Base-by-base conservation (phyloP, 352 stramenopile species). In the Blastocystis sp. region DNA sequence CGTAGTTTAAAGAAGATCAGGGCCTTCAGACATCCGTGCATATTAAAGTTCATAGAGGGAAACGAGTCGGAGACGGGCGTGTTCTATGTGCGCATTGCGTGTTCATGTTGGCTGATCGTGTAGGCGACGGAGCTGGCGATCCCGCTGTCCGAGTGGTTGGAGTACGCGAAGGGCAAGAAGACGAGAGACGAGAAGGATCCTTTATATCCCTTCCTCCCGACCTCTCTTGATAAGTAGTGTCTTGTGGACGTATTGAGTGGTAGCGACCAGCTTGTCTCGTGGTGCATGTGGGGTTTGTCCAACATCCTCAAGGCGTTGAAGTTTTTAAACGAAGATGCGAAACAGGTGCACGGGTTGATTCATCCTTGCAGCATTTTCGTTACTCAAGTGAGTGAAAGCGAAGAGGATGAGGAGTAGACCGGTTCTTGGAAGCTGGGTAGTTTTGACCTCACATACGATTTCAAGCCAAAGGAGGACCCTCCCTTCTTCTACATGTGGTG, bases 41-140 rank as follows among this genome's bases (percentile, higher is more conserved):
- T 89, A 29, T 51, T 89, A 89, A 89, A 89, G 65, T 89, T 69
- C 50, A 89, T 89, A 69, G 67, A 89, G 67, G 79, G 79, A 78
- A 77, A 89, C 45, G 79, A 89, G 41, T 80, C 79, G 3, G 79
- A 89, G 1, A 89, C 10, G 24, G 79, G 79, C 21, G 79, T 89
- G 41, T 89, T 89, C 50, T 89, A 89, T 89, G 79, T 89, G 79
- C 29, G 63, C 41, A 35, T 50, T 80, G 29, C 16, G 31, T 61
- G 31, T 10, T 16, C n/a, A n/a, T 60, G 37, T 21, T 3, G 37
- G 19, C 24, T 79, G 62, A 61, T 41, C 26, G 21, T 78, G 31
- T 89, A 89, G 79, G 67, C 67, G 19, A 89, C 79, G 2, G 79
- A 89, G 29, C 37, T 80, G 26, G 63, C 63, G 31, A 89, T 89